Evolutionary conservation across 1,284 basidiomycete species (phyloP).

Genomic region (Tilletia caries): DNA sequence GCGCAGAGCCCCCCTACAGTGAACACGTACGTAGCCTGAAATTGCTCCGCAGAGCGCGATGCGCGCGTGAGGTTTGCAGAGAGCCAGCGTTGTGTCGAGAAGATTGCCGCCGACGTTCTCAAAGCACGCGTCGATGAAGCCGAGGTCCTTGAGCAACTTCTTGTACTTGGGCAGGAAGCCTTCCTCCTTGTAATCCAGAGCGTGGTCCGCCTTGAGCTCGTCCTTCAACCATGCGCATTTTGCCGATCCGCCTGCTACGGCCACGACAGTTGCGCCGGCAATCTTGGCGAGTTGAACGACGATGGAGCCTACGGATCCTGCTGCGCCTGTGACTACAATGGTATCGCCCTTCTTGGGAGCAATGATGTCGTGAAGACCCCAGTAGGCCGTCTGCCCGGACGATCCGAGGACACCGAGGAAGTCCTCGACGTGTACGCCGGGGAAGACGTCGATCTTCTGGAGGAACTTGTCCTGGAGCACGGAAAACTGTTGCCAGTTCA

Average conservation of each 20-base stretch:
- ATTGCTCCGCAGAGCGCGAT: conserved; percentile 77
- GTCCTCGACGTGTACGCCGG: conserved; percentile 33
- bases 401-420: conserved; percentile 53
- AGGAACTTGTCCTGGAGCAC: conserved; percentile 26
- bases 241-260: conserved; percentile 71
- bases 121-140: conserved; percentile 67
- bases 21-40: conserved; percentile 39
- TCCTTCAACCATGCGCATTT: conserved; percentile 79
- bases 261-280: conserved; percentile 61
- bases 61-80: conserved; percentile 70
- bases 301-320: conserved; percentile 49
- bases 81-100: conserved; percentile 63
- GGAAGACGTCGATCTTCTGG: conserved; percentile 26
- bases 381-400: conserved; percentile 54
- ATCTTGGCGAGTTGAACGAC: conserved; percentile 68
- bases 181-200: conserved; percentile 77
- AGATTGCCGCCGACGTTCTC: conserved; percentile 75
- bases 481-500: conserved; percentile 40
- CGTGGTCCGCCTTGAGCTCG: conserved; percentile 75
- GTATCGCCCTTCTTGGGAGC: conserved; percentile 33
- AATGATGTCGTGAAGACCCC: conserved; percentile 31
- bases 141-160: conserved; percentile 36
- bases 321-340: conserved; percentile 44
- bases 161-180: conserved; percentile 61
- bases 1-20: neutral